A percentile compares a stretch with the other conserved stretches of the same genome.
Evolutionary conservation across 2,329 filamentous ascomycete species (phyloP).

Genomic region (Colletotrichum tropicale): DNA sequence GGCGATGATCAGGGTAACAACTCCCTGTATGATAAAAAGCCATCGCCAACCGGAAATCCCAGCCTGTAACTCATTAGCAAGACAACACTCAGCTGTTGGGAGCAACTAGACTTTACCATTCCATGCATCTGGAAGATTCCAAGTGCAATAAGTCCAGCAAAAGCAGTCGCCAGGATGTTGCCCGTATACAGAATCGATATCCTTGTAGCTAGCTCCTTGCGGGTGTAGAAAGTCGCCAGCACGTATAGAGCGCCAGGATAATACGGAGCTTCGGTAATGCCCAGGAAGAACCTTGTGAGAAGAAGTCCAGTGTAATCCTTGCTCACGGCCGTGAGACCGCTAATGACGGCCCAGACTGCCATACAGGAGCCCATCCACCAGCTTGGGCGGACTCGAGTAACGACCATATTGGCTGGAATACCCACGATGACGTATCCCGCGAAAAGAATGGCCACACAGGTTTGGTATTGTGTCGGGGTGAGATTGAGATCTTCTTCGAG

Average conservation of each 20-base stretch:
- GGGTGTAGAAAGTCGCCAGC: constrained; percentile 33
- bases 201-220: constrained; percentile 30
- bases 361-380: constrained; percentile 16
- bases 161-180: constrained; percentile 28
- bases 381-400: constrained; percentile 12
- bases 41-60: constrained; percentile 69
- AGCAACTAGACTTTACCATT: constrained; percentile 20
- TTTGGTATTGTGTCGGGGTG: constrained; percentile 29
- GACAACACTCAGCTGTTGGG: rapidly evolving
- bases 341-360: constrained; percentile 30
- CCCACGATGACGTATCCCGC: constrained; percentile 33
- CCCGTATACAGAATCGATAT: constrained; percentile 32
- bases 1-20: constrained; percentile 21
- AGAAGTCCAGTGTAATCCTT: constrained; percentile 27
- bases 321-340: constrained; percentile 29
- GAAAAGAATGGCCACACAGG: constrained; percentile 15
- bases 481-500: constrained; percentile 57
- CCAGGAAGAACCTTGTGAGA: constrained; percentile 28
- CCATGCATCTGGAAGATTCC: constrained; percentile 33
- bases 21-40: constrained; percentile 82
- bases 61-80: neutral
- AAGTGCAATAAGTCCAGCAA: constrained; percentile 29
- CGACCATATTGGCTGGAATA: constrained; percentile 24
- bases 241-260: constrained; percentile 32
- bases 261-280: constrained; percentile 32